These are phyloP conservation scores for Picochlorum sp. DNA, from an alignment of 139 green algal genomes.

Conservation along the genomic window DNA sequence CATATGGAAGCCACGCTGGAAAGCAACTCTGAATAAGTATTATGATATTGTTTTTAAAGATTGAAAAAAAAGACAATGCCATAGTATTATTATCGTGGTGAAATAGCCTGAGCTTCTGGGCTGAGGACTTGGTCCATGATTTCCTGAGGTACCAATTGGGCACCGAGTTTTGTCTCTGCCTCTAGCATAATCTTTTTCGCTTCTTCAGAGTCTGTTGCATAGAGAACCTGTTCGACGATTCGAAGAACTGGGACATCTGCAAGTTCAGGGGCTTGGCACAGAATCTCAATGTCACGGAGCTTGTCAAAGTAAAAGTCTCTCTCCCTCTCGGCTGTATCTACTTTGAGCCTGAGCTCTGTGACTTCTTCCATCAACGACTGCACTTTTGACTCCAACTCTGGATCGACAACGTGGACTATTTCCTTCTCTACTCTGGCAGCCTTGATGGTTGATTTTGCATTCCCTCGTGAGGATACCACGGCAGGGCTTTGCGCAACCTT, in stretches of 20 bases:
- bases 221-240: slow-evolving; percentile 71
- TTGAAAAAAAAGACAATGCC: neutral
- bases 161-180: slow-evolving; percentile 5
- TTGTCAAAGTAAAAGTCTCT: slow-evolving; percentile 93
- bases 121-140: neutral
- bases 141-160: neutral
- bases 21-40: neutral
- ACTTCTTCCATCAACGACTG: slow-evolving; percentile 34
- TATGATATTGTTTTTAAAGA: neutral
- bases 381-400: slow-evolving; percentile 12
- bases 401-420: slow-evolving; percentile 1
- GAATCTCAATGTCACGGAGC: slow-evolving; percentile 94
- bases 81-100: neutral
- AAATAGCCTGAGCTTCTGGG: neutral
- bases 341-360: slow-evolving; percentile 60
- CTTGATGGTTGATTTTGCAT: slow-evolving; percentile 1
- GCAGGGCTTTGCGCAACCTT: too few species aligned
- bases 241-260: slow-evolving; percentile 38
- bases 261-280: slow-evolving; percentile 80
- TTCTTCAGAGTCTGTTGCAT: slow-evolving; percentile 63
- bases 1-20: slow-evolving; percentile 14
- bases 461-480: too few species aligned
- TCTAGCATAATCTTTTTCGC: slow-evolving; percentile 38
- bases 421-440: slow-evolving; percentile 6
- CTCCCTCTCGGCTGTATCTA: slow-evolving; percentile 75